A percentile compares a stretch with the other conserved stretches of the same genome.
Evolutionary conservation across 164 flowering plant genomes (phyloP).

Genomic region (Macadamia tetraphylla): DNA sequence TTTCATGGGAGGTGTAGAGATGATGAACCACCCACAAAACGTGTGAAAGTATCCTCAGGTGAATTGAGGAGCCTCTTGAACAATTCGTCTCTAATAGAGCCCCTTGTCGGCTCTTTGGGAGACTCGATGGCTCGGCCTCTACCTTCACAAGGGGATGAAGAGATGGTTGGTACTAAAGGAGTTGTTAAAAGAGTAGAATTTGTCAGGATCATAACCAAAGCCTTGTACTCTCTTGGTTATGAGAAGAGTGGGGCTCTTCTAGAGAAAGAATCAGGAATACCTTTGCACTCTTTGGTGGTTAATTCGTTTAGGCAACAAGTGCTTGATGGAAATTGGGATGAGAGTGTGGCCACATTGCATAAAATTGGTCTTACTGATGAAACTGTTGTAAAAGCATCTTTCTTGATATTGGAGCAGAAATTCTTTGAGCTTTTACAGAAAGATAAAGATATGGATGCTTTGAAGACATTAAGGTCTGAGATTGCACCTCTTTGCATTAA

Average conservation of each 20-base stretch:
- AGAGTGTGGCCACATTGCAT: conserved; percentile 53
- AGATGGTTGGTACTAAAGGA: conserved; percentile 62
- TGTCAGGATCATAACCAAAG: conserved; percentile 63
- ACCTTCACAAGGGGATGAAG: conserved; percentile 51
- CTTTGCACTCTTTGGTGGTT: conserved; percentile 57
- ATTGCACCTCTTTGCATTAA: conserved; percentile 63
- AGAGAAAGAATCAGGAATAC: conserved; percentile 89
- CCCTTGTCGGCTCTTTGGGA: conserved; percentile 38
- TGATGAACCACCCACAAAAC: conserved; percentile 78
- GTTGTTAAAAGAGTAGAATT: conserved; percentile 61
- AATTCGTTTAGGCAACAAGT: conserved; percentile 52
- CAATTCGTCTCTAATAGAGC: conserved; percentile 35
- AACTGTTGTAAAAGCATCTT: conserved; percentile 49
- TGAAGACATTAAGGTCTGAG: conserved; percentile 61
- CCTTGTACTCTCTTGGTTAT: conserved; percentile 78
- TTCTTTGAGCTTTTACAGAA: conserved; percentile 53
- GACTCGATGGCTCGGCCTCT: conserved; percentile 71
- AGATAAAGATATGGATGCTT: conserved; percentile 53
- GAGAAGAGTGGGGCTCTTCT: conserved; percentile 54
- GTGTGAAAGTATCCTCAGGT: conserved; percentile 53
- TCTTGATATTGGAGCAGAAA: conserved; percentile 73
- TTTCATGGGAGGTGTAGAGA: conserved; percentile 98
- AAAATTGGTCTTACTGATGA: conserved; percentile 51
- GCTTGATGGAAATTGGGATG: conserved; percentile 70
- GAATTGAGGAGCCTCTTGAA: conserved; percentile 33